Conservation (phyloP, 2,329 filamentous ascomycete genomes). For the Diaporthe ampelina region DNA sequence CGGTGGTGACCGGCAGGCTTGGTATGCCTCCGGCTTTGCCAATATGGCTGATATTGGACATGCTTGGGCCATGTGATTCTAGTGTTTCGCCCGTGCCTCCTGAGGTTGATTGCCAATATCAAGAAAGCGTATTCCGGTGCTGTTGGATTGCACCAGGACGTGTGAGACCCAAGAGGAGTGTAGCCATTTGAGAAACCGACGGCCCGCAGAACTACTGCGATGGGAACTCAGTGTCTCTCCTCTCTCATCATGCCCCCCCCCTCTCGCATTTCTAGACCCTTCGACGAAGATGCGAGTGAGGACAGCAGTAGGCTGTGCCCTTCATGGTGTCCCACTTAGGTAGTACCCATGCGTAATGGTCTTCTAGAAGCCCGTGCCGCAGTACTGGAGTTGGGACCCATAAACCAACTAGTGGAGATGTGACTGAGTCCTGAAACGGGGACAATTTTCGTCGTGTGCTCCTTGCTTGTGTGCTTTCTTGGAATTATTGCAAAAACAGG, state of each 20-base stretch:
- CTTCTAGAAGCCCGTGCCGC: neutral
- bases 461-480: neutral
- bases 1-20: slow-evolving; percentile 20
- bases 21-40: slow-evolving; percentile 19
- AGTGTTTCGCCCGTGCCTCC: slow-evolving; percentile 1
- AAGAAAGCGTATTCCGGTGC: neutral
- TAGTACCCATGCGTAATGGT: slow-evolving; percentile 16
- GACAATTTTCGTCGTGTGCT: neutral
- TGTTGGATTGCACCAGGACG: neutral
- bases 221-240: neutral
- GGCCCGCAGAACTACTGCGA: neutral
- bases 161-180: neutral
- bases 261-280: neutral
- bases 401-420: neutral
- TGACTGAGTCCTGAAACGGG: slow-evolving; percentile 13
- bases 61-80: slow-evolving; percentile 20
- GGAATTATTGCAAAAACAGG: neutral
- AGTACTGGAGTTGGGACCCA: neutral
- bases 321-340: slow-evolving; percentile 11
- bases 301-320: slow-evolving; percentile 13
- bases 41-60: neutral
- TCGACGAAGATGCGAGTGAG: neutral
- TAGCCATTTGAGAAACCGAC: neutral
- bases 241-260: neutral
- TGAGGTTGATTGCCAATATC: neutral